Base-by-base conservation (phyloP, 2,329 filamentous ascomycete genomes). In the Myriangium duriaei region DNA sequence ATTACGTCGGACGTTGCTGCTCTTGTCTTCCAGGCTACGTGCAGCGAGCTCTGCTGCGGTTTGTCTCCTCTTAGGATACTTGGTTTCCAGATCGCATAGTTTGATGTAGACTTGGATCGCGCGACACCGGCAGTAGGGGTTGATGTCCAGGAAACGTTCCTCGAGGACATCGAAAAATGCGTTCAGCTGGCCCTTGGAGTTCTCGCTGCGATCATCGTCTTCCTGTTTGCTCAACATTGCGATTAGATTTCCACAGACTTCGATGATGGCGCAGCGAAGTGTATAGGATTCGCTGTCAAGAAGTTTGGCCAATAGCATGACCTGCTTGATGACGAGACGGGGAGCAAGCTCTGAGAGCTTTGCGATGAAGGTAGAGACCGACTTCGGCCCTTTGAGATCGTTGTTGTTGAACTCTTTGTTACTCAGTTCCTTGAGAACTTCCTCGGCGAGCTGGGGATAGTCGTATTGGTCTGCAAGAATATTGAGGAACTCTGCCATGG, bases 361-460 rank as follows among this genome's bases (percentile, higher is more conserved):
- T 41, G 87, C 74, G 49, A 98, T 81, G 53, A 98, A 98, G 1
- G 82, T 74, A 11, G 91, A 96, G 5, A 96, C 85, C 1, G 88
- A 96, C 59, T 96, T 98, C 10, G 92, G 91, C 0, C 91, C 91
- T 55, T 81, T 85, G 1, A 82, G 86, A 58, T 98, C 92, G 52
- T 92, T 98, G 45, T 81, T 88, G 60, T 92, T 95, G 65, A 96
- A 98, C 55, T 96, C 88, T 57, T 94, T 98, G 61, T 87, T 94
- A 57, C 87, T 93, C 47, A 98, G 73, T 55, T 98, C 91, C 51
- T 85, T 79, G 42, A 98, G 62, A 18, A 96, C 83, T 55, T 98
- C 91, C 56, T 95, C 91, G 4, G 86, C 81, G 6, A 98, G 70
- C 53, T 98, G 91, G 11, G 87, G 83, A 56, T 96, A 93, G 61